Evolutionary conservation across 2,329 filamentous ascomycete species (phyloP), one percentile per base, ranked within the genome.

Genomic region (Paraphoma sp.): DNA sequence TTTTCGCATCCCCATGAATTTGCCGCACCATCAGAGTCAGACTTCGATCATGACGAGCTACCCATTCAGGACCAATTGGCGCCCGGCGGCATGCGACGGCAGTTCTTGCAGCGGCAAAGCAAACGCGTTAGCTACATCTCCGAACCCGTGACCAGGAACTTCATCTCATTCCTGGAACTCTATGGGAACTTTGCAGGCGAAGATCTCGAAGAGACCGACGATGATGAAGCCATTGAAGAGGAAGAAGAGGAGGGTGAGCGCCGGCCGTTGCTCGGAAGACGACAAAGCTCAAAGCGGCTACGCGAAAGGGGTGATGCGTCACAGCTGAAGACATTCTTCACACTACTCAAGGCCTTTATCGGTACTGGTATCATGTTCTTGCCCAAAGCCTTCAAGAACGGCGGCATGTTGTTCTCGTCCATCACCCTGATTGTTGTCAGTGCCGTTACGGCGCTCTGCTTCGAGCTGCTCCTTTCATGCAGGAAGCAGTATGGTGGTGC

Each of bases 341-440:
- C 89, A 0, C 80, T 92, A 9, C 79, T 93, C 49, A 93, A 93
- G 74, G 89, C 90, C 1, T 93, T 93, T 67, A 85, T 93, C 51
- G 90, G 90, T 46, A 93, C 90, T 0, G 90, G 90, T 58, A 92
- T 93, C 73, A 91, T 93, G 87, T 93, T 93, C 69, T 74, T 93
- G 44, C 90, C 90, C 45, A 92, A 91, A 70, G 90, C 90, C 0
- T 93, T 92, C 77, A 86, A 86, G 68, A 93, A 93, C 62, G 90
- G 90, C 36, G 90, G 90, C 23, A 87, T 93, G 49, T 79, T 92
- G 10, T 93, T 93, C 71, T 92, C 89, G 0, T 88, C 87, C 0
- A 76, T 91, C 48, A 87, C 88, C 0, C 83, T 93, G 62, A 75
- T 92, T 45, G 77, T 80, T 9, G 84, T 92, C 2, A 87, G 90